Evolutionary conservation across 108 stramenopile genomes (phyloP).

Genomic region (Bacterosira constricta): DNA sequence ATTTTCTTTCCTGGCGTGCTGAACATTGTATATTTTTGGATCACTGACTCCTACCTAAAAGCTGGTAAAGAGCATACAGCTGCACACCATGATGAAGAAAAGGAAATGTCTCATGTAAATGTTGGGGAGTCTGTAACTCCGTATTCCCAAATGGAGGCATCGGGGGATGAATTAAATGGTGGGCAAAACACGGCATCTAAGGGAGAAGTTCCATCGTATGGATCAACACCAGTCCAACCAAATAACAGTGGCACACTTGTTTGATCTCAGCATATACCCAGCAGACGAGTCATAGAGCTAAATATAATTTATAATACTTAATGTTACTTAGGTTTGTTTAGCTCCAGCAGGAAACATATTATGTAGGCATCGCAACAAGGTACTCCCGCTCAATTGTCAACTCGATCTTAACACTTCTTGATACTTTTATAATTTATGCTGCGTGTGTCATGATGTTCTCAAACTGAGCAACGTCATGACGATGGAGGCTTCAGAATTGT

Average conservation of each 20-base stretch:
- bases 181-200: not conserved
- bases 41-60: constrained; percentile 87
- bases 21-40: constrained; percentile 94
- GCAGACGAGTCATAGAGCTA: too few species aligned
- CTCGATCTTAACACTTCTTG: too few species aligned
- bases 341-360: too few species aligned
- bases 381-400: too few species aligned
- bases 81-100: constrained; percentile 58
- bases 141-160: constrained; percentile 38
- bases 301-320: too few species aligned
- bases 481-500: constrained; percentile 56
- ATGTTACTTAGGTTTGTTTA: not conserved
- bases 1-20: constrained; percentile 90
- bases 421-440: not conserved
- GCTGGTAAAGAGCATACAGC: constrained; percentile 58
- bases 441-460: not conserved
- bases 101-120: constrained; percentile 35
- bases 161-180: constrained; percentile 33
- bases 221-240: constrained; percentile 2
- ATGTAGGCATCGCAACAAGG: too few species aligned
- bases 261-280: not conserved
- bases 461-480: too few species aligned
- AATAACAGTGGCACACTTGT: constrained; percentile 2
- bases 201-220: constrained; percentile 18
- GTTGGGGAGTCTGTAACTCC: constrained; percentile 45